Conservation (phyloP, 495 filamentous ascomycete species). For the Cetradonia linearis region DNA sequence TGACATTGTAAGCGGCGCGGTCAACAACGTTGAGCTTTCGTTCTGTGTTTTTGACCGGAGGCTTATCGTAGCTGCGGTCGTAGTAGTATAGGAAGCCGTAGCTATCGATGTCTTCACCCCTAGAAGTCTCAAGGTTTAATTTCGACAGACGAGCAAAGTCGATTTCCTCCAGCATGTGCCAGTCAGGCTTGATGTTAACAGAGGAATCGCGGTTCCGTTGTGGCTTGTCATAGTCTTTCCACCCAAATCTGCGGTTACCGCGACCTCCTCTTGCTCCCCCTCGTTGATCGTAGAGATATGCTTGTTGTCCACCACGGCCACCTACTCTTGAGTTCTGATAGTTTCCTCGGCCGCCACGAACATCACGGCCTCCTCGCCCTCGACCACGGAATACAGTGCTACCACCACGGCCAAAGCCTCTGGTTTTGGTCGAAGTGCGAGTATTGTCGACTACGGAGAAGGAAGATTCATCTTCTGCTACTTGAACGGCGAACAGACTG, state of each 20-base stretch:
- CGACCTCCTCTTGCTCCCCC: slow-evolving; percentile 39
- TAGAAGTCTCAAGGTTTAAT: slow-evolving; percentile 86
- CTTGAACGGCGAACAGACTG: slow-evolving; percentile 76
- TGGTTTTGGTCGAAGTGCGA: slow-evolving; percentile 67
- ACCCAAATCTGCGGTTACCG: slow-evolving; percentile 79
- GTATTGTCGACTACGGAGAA: slow-evolving; percentile 98
- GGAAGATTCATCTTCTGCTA: slow-evolving; percentile 88
- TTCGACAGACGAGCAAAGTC: slow-evolving; percentile 92
- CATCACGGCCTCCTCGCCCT: slow-evolving; percentile 54
- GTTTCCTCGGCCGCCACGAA: slow-evolving; percentile 45
- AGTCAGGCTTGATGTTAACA: slow-evolving; percentile 87
- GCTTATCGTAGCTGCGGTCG: slow-evolving; percentile 87
- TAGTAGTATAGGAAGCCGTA: slow-evolving; percentile 99
- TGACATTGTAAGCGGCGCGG: slow-evolving; percentile 94
- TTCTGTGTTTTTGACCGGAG: slow-evolving; percentile 76
- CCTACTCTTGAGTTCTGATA: slow-evolving; percentile 56
- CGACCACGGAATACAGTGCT: slow-evolving; percentile 81
- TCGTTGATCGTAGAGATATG: slow-evolving; percentile 54
- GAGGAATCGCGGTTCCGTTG: slow-evolving; percentile 90
- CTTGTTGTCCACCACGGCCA: slow-evolving; percentile 51
- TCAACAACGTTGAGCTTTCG: slow-evolving; percentile 79
- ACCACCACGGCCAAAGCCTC: slow-evolving; percentile 79
- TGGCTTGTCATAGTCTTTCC: slow-evolving; percentile 98
- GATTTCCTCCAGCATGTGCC: slow-evolving; percentile 94
- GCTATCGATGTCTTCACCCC: slow-evolving; percentile 86